These are phyloP conservation scores for Termitomyces heimii DNA, from an alignment of 768 basidiomycete species.

Conservation along the genomic window DNA sequence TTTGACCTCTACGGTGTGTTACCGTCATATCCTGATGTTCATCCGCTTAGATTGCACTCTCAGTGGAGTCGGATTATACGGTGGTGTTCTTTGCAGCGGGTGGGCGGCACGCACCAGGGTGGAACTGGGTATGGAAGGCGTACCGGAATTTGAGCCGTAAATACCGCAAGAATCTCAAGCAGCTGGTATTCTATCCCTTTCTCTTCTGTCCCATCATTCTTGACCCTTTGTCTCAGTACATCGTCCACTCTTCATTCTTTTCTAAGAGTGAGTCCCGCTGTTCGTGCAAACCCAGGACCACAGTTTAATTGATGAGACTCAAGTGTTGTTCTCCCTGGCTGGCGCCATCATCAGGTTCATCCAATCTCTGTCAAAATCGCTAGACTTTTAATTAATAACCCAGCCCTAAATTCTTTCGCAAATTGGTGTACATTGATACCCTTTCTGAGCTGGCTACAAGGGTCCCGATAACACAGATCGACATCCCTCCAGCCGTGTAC, in stretches of 20 bases:
- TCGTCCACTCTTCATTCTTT: conserved; percentile 85
- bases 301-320: conserved; percentile 6
- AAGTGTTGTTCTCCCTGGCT: conserved; percentile 86
- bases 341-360: conserved; percentile 83
- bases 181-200: conserved; percentile 41
- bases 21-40: neutral
- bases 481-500: conserved; percentile 79
- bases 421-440: conserved; percentile 70
- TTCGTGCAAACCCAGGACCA: neutral
- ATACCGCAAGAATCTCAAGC: conserved; percentile 85
- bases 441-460: conserved; percentile 72
- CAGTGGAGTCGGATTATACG: conserved; percentile 87
- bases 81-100: conserved; percentile 86
- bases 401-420: conserved; percentile 88
- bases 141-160: conserved; percentile 76
- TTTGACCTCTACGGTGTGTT: conserved; percentile 71
- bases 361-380: neutral
- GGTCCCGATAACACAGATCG: conserved; percentile 83
- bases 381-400: neutral
- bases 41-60: neutral
- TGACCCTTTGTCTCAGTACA: conserved; percentile 43
- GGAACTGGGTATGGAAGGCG: conserved; percentile 92
- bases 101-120: conserved; percentile 63
- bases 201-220: neutral
- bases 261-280: conserved; percentile 62